These are phyloP conservation scores for Lumnitzera littorea DNA, from an alignment of 345 rosid species.

Conservation along the genomic window DNA sequence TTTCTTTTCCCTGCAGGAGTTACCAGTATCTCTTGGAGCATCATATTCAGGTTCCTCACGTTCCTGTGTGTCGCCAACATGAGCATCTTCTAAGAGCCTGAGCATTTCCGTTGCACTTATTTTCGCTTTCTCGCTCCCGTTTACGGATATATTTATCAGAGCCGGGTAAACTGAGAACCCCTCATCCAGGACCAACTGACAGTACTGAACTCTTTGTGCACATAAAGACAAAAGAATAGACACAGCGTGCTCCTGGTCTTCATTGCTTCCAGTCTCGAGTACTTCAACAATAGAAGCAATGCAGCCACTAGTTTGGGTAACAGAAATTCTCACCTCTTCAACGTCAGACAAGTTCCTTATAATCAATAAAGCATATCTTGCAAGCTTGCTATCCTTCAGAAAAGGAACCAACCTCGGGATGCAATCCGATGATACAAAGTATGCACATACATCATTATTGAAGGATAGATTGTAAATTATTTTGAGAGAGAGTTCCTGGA, in stretches of 20 bases:
- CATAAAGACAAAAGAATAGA: slow-evolving; percentile 29
- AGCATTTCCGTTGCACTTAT: slow-evolving; percentile 55
- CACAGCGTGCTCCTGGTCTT: slow-evolving; percentile 59
- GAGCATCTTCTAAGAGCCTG: slow-evolving; percentile 47
- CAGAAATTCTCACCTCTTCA: slow-evolving; percentile 46
- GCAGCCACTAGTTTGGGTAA: slow-evolving; percentile 55
- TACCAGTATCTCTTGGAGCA: no score
- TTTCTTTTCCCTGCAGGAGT: no score
- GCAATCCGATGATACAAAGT: slow-evolving; percentile 37
- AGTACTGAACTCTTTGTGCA: slow-evolving; percentile 33
- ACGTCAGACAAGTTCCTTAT: slow-evolving; percentile 44
- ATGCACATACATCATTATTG: slow-evolving; percentile 32
- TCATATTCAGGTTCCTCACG: not conserved
- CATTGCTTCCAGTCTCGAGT: slow-evolving; percentile 41
- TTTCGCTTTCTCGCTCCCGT: slow-evolving; percentile 60
- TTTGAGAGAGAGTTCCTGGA: slow-evolving; percentile 46
- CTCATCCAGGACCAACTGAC: slow-evolving; percentile 56
- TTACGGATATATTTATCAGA: slow-evolving; percentile 36
- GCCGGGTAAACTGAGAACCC: slow-evolving; percentile 39
- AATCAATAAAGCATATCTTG: slow-evolving; percentile 33
- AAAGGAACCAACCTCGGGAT: slow-evolving; percentile 49
- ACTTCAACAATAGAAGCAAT: slow-evolving; percentile 48
- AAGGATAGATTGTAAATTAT: slow-evolving; percentile 50
- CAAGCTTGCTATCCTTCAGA: slow-evolving; percentile 33
- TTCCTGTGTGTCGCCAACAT: slow-evolving; percentile 15